These are phyloP conservation scores for Metrosideros polymorpha DNA, from an alignment of 441 rosid genomes.

Conservation along the genomic window DNA sequence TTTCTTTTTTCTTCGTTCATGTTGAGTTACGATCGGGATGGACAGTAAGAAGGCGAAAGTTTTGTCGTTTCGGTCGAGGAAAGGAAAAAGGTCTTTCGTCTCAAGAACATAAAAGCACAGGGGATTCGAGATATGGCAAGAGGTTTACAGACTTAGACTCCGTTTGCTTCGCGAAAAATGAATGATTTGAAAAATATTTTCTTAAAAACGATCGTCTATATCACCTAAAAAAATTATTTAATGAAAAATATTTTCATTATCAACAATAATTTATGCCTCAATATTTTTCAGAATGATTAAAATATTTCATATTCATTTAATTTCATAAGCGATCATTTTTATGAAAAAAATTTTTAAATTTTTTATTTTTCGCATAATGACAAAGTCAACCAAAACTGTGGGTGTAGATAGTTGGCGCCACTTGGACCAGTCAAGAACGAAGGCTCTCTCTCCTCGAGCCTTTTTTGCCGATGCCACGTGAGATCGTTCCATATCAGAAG, in stretches of 20 bases:
- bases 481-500: background rate
- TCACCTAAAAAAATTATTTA: too few species aligned
- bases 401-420: background rate
- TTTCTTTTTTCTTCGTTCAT: accelerated
- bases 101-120: background rate
- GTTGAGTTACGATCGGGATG: background rate
- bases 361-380: too few species aligned
- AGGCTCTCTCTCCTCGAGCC: background rate
- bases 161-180: too few species aligned
- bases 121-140: background rate
- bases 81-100: background rate
- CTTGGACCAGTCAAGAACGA: background rate
- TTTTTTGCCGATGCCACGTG: background rate
- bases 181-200: too few species aligned
- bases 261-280: too few species aligned
- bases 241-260: too few species aligned
- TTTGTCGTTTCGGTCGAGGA: background rate
- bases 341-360: too few species aligned
- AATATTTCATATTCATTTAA: too few species aligned
- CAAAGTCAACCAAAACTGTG: background rate
- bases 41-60: background rate
- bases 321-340: too few species aligned
- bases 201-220: too few species aligned
- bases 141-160: background rate
- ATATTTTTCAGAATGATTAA: too few species aligned